Evolutionary conservation across 2,329 filamentous ascomycete species (phyloP), one percentile per base, ranked within the genome.

Genomic region (Pseudocercospora musae): DNA sequence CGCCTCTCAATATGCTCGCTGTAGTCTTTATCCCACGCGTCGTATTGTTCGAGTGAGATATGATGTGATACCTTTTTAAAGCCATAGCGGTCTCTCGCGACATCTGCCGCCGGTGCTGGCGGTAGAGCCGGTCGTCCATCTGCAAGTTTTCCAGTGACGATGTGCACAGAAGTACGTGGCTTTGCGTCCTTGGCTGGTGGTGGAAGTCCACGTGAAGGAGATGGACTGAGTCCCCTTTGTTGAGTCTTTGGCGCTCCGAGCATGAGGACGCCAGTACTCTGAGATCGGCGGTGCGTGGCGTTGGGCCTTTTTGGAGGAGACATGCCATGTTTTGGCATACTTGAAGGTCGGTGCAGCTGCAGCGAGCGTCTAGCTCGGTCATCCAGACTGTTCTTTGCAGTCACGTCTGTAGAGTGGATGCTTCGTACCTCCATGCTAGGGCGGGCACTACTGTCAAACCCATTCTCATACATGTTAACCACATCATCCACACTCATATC

Each of bases 1-100:
- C 94, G 84, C 31, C 90, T 85, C 0, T 85, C 85, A 42, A 96
- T 81, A 73, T 95, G 93, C 40, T 88, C 84, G 29, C 84, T 86
- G 74, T 98, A 97, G 3, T 81, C 81, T 15, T 79, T 78, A 69
- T 92, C 87, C 94, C 94, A 98, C 0, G 82, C 79, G 71, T 97
- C 91, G 73, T 96, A 96, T 73, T 93, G 85, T 62, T 89, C 83
- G 20, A 88, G 78, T 1, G 85, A 89, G 65, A 96, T 84, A 72
- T 96, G 88, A 68, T 93, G 88, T 44, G 88, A 94, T 40, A 86
- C 85, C 75, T 97, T 98, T 68, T 92, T 91, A 79, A 98, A 98
- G 3, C 94, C 94, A 72, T 97, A 96, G 15, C 91, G 85, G 75
- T 97, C 93, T 58, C 92, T 87, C 37, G 78, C 77, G 11, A 74